These are phyloP conservation scores for Psilocybe azurescens DNA, from an alignment of 768 basidiomycete genomes.

Conservation along the genomic window DNA sequence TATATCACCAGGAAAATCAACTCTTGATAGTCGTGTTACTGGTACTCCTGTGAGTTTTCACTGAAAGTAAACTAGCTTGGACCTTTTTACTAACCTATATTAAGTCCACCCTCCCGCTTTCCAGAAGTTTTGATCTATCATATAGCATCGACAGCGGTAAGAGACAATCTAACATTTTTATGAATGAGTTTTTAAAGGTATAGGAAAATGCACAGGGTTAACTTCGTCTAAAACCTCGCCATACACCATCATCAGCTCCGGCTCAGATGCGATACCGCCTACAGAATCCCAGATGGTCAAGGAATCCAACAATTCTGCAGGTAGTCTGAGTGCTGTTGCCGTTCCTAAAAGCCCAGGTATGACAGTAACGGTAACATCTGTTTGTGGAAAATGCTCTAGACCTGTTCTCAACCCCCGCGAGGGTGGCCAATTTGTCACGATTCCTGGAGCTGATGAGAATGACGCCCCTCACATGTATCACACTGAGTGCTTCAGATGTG, in stretches of 20 bases:
- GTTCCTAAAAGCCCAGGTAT: constrained; percentile 11
- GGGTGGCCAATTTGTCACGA: constrained; percentile 72
- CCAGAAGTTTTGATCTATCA: not conserved
- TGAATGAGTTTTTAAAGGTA: not conserved
- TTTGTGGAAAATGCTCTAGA: constrained; percentile 65
- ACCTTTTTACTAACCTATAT: not conserved
- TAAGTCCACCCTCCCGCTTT: not conserved
- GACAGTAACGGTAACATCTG: constrained; percentile 42
- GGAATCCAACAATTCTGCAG: not conserved
- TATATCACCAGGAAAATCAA: not conserved
- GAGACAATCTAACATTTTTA: not conserved
- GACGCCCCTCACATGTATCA: constrained; percentile 69
- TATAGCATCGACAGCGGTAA: not conserved
- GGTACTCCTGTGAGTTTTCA: not conserved
- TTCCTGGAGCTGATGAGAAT: constrained; percentile 58
- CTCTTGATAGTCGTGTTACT: not conserved
- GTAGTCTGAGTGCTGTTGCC: not conserved
- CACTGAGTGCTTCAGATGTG: constrained; percentile 76
- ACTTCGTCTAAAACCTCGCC: not conserved
- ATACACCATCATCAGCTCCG: not conserved
- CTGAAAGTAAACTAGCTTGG: not conserved
- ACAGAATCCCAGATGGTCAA: not conserved
- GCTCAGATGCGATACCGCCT: not conserved
- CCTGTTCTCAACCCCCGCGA: constrained; percentile 61
- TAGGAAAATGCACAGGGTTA: not conserved